phyloP scores from a whole-genome alignment of 2,329 filamentous ascomycete species.

The Ascochyta lentis region DNA sequence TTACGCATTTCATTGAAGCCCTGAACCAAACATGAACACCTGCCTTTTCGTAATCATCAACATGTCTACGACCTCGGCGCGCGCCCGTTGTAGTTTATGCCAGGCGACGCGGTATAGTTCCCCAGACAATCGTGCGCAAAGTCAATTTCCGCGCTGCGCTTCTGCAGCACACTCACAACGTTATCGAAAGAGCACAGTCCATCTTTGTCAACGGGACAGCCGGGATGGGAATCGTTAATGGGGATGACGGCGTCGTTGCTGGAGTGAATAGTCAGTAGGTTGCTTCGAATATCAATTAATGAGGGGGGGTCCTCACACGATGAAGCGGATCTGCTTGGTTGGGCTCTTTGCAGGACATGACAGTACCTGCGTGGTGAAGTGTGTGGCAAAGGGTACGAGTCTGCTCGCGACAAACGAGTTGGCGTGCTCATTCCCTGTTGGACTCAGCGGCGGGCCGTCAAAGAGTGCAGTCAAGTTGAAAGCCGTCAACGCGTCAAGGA shows the following conservation, averaged over 20 bases:
- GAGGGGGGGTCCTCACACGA: constrained; percentile 29
- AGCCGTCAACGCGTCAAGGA: constrained; percentile 37
- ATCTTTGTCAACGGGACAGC: constrained; percentile 29
- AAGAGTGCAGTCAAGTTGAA: constrained; percentile 44
- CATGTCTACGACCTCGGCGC: constrained; percentile 21
- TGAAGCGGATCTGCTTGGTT: constrained; percentile 40
- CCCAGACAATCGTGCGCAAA: constrained; percentile 40
- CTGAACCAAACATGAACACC: neutral
- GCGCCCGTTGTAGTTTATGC: constrained; percentile 37
- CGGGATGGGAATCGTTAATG: constrained; percentile 30
- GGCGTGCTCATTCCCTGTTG: constrained; percentile 22
- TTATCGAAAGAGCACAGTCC: constrained; percentile 40
- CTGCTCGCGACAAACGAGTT: constrained; percentile 39
- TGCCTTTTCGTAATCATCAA: neutral
- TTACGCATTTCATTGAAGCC: neutral
- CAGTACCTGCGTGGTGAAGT: constrained; percentile 41
- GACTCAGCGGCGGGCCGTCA: constrained; percentile 31
- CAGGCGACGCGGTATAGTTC: constrained; percentile 35
- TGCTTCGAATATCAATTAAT: neutral
- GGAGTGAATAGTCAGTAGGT: no score
- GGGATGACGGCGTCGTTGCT: constrained; percentile 42
- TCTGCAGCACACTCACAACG: constrained; percentile 37
- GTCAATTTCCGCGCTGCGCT: constrained; percentile 37
- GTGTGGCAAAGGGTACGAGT: constrained; percentile 40
- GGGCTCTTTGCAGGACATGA: constrained; percentile 27